Base-by-base conservation (phyloP, 1,284 basidiomycete genomes). In the Puccinia brachypodii region DNA sequence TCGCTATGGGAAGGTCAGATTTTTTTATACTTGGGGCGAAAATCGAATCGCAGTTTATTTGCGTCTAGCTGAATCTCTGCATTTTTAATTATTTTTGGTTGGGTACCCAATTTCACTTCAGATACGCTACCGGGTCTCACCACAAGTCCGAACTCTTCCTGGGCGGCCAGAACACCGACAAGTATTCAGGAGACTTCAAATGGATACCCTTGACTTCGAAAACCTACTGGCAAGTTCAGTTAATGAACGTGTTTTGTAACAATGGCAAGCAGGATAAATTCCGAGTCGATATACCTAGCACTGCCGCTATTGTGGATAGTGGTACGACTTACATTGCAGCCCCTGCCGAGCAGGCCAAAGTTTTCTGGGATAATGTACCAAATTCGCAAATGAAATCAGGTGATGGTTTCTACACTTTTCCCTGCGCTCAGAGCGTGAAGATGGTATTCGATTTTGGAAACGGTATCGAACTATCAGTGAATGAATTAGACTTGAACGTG, bases 311-410 rank as follows among this genome's bases (percentile, higher is more conserved):
- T 28, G 50, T 81, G 2, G 79, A 81, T 68, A 66, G 42, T 33
- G 79, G 79, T 11, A 81, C 79, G 11, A 81, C 79, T 28, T 81
- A 81, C 69, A 81, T 81, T 56, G 79, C 79, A 13, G 79, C 72
- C 33, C 79, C 79, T 22, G 40, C 56, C 28, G 72, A 75, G 40
- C 71, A 81, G 50, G 79, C 79, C n/a, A 36, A 56, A 56, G 60
- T 60, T 36, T 81, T 81, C 38, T 81, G 79, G 79, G 72, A 68
- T 40, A 81, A 33, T 53, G 31, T 81, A 64, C 79, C 79, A 3
- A 74, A 81, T 75, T 74, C 79, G 28, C 22, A 44, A 44, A 50
- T 60, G n/a, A 64, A 66, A 31, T 33, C 58, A 25, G 79, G 79
- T 13, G 72, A 81, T 40, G 72, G 79, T 47, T 81, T 81, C 40